Percentiles rank a stretch among this genome's conserved stretches.
These are phyloP conservation scores for Nicotiana sylvestris DNA, from an alignment of 257 asterid species.

Conservation along the genomic window DNA sequence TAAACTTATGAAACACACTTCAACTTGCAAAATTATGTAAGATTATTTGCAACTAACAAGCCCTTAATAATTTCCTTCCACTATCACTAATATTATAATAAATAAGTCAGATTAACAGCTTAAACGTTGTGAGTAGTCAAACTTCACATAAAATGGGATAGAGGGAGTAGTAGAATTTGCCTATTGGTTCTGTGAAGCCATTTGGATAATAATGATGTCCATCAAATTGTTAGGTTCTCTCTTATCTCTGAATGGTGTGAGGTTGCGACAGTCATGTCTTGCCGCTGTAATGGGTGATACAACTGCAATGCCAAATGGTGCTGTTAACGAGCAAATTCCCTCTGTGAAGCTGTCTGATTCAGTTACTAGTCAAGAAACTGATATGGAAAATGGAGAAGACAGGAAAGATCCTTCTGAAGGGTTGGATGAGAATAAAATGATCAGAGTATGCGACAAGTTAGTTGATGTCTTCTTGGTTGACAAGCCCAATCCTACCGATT, in stretches of 20 bases:
- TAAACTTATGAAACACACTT: not conserved
- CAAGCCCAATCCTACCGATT: constrained; percentile 79
- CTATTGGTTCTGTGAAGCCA: not conserved
- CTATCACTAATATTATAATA: not conserved
- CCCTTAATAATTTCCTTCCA: not conserved
- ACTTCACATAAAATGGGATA: not conserved
- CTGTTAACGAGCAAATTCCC: constrained; percentile 27
- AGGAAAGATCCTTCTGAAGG: constrained; percentile 31
- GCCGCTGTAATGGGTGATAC: constrained; percentile 42
- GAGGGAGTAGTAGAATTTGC: not conserved
- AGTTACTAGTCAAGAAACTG: constrained; percentile 16
- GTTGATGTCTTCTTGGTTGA: constrained; percentile 84
- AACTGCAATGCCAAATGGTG: constrained; percentile 30
- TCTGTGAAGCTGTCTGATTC: constrained; percentile 22
- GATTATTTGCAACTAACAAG: too few species aligned
- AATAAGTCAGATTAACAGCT: not conserved
- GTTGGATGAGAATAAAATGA: constrained; percentile 52
- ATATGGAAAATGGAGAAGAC: constrained; percentile 21
- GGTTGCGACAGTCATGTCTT: constrained; percentile 20
- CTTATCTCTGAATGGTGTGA: constrained; percentile 19
- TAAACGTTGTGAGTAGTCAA: not conserved
- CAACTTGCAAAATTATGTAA: not conserved
- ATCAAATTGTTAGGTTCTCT: constrained; percentile 25
- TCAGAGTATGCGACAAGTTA: constrained; percentile 67
- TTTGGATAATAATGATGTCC: not conserved